Evolutionary conservation across 1,139 yeast species (phyloP).

Genomic region (Citeromyces siamensis): DNA sequence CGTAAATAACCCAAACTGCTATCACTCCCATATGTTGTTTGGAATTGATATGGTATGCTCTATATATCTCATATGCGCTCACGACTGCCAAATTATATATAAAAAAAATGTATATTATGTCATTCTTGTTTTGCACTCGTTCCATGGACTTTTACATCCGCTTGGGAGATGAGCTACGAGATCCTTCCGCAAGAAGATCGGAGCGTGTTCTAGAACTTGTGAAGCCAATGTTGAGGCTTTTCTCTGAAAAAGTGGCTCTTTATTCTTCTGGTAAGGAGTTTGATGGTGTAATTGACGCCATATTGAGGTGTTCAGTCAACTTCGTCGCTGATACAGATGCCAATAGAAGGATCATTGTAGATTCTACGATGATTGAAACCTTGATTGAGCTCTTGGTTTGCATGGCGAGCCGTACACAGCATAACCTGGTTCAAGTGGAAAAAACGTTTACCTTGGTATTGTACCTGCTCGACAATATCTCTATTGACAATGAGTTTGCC

Average conservation of each 20-base stretch:
- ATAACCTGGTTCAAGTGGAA: too few species aligned
- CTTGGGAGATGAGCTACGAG: constrained; percentile 1
- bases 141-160: neutral
- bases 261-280: neutral
- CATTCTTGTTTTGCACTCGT: too few species aligned
- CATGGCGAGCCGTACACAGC: neutral
- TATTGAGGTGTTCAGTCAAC: constrained; percentile 11
- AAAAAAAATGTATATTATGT: too few species aligned
- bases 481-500: neutral
- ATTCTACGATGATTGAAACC: constrained; percentile 1
- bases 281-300: neutral
- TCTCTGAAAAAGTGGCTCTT: neutral
- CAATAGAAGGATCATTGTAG: constrained; percentile 7
- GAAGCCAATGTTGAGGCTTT: neutral
- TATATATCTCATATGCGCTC: too few species aligned
- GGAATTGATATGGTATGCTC: too few species aligned
- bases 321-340: constrained; percentile 13
- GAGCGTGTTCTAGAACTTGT: neutral
- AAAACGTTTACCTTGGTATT: neutral
- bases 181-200: neutral
- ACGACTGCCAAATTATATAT: too few species aligned
- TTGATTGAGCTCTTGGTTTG: neutral
- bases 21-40: too few species aligned
- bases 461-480: neutral
- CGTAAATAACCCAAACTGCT: constrained; percentile 4